These are phyloP conservation scores for Eucalyptus erythrocorys DNA, from an alignment of 345 rosid genomes.

Conservation along the genomic window DNA sequence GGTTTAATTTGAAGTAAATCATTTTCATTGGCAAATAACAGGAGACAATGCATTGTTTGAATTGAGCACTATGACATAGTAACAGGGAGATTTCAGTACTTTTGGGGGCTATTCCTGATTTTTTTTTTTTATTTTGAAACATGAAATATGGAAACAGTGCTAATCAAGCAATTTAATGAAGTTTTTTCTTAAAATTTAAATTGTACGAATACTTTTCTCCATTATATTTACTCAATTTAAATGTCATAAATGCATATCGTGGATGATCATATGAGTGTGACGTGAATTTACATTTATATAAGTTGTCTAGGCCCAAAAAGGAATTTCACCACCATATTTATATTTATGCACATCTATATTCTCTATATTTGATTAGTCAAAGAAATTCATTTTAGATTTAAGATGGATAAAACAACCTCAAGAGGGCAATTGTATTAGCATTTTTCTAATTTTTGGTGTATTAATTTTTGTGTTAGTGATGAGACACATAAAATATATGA, in stretches of 20 bases:
- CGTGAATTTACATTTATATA: neutral
- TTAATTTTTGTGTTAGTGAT: neutral
- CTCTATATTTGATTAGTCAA: neutral
- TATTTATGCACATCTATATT: neutral
- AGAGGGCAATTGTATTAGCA: neutral
- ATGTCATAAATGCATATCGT: neutral
- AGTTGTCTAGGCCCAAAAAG: neutral
- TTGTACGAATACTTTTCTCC: neutral
- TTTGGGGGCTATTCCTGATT: neutral
- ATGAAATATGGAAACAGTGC: neutral
- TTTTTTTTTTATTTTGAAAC: neutral
- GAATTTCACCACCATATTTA: neutral
- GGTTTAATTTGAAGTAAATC: neutral
- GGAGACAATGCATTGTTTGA: neutral
- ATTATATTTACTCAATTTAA: neutral
- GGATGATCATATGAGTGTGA: neutral
- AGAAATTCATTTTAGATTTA: neutral
- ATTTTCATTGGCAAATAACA: neutral
- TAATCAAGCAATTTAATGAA: neutral
- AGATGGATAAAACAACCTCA: neutral
- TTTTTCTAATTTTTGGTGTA: neutral
- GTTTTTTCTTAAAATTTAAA: neutral
- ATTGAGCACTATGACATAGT: neutral
- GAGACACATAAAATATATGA: neutral
- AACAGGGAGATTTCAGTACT: neutral